Evolutionary conservation across 106 monocot genomes (phyloP), one percentile per base, ranked within the genome.

Genomic region (Dioscorea dumetorum): DNA sequence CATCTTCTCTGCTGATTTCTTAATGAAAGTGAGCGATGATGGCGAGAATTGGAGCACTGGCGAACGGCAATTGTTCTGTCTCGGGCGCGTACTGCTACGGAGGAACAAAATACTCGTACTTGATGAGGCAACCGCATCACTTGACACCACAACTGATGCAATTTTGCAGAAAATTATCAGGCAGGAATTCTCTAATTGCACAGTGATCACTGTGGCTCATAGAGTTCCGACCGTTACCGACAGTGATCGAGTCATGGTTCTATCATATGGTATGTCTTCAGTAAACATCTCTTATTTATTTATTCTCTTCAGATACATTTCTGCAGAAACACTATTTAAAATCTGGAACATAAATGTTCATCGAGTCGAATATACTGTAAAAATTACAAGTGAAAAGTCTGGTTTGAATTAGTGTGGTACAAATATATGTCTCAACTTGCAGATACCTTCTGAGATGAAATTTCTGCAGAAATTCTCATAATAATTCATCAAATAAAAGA

Each of bases 21-120:
- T 8, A 52, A 50, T 61, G 13, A 67, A 63, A 88, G 92, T 88
- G 61, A 85, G 71, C n/a, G 92, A 92, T 60, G 85, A 83, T 62
- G 92, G 92, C 4, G 88, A 85, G 22, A 92, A 88, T 60, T 92
- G 85, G 85, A 92, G 92, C 24, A 83, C 67, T 7, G 92, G 92
- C 9, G 88, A 92, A 51, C 73, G 85, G 2, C 92, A 92, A 23
- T 83, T 92, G 60, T 83, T 92, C 67, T 92, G 92, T 57, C 76
- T 92, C 11, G 92, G 88, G 4, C 73, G 85, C 12, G 85, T 83
- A 35, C 80, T 88, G 49, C 74, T 92, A 0, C 58, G 69, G 7
- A 88, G 62, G 76, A 92, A 83, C 79, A 92, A 53, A 67, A 83
- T 92, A 62, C 74, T 92, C 11, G 88, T 92, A 63, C 58, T 88